Evolutionary conservation across 495 filamentous ascomycete genomes (phyloP).

Genomic region (Podospora appendiculata): DNA sequence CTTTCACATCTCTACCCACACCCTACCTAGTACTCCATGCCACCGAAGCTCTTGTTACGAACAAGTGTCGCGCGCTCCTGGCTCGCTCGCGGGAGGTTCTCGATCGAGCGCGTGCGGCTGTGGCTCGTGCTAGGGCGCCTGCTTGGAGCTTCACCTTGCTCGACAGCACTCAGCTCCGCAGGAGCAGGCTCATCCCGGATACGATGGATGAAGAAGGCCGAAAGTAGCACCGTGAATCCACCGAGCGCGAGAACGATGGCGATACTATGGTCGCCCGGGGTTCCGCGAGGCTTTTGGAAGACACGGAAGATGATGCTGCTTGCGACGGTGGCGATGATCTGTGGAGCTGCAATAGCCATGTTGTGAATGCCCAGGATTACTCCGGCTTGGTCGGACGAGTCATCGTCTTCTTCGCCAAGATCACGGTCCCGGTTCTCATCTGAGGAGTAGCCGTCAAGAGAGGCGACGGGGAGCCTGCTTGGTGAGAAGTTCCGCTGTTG

Average conservation of each 20-base stretch:
- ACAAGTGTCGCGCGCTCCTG: slow-evolving; percentile 35
- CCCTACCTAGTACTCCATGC: slow-evolving; percentile 31
- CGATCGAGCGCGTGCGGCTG: slow-evolving; percentile 16
- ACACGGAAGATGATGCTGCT: slow-evolving; percentile 73
- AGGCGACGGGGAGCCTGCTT: slow-evolving; percentile 9
- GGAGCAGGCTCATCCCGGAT: slow-evolving; percentile 37
- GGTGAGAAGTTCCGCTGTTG: slow-evolving; percentile 12
- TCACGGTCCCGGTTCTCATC: slow-evolving; percentile 17
- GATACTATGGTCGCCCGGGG: slow-evolving; percentile 76
- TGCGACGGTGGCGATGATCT: slow-evolving; percentile 77
- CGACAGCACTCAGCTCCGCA: slow-evolving; percentile 25
- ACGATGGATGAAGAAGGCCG: slow-evolving; percentile 57
- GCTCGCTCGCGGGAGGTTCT: slow-evolving; percentile 31
- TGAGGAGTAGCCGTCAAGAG: slow-evolving; percentile 22
- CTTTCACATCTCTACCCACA: not conserved
- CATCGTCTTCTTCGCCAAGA: slow-evolving; percentile 29
- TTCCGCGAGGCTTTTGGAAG: slow-evolving; percentile 75
- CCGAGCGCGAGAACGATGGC: slow-evolving; percentile 77
- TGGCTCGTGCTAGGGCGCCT: slow-evolving; percentile 16
- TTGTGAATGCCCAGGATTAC: slow-evolving; percentile 89
- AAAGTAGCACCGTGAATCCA: slow-evolving; percentile 66
- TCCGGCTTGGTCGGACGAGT: slow-evolving; percentile 66
- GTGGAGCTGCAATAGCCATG: slow-evolving; percentile 79
- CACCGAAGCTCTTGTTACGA: slow-evolving; percentile 38
- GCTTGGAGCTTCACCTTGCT: slow-evolving; percentile 28